Conservation (phyloP, 768 basidiomycete genomes). For the Boletus tomentosulus region DNA sequence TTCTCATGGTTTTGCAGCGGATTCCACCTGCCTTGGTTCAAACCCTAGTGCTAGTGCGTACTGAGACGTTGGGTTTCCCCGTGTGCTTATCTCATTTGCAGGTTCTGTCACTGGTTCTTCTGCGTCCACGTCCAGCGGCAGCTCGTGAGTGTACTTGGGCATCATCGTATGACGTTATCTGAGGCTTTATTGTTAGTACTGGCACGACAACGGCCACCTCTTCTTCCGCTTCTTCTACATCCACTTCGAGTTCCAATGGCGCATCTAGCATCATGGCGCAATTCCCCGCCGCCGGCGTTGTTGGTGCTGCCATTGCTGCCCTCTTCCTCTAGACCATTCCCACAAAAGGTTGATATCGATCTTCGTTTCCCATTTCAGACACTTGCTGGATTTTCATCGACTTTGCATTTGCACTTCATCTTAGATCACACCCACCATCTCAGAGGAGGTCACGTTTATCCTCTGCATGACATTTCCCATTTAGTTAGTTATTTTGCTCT, state of each 20-base stretch:
- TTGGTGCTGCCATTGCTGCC: slow-evolving; percentile 35
- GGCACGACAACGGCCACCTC: slow-evolving; percentile 1
- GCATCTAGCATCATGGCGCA: slow-evolving; percentile 42
- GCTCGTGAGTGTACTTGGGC: slow-evolving; percentile 19
- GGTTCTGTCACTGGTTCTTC: slow-evolving; percentile 7
- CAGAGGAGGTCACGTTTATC: not conserved
- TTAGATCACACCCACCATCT: slow-evolving; percentile 12
- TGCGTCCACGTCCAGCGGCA: not conserved
- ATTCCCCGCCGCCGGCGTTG: slow-evolving; percentile 40
- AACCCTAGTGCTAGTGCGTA: slow-evolving; percentile 17
- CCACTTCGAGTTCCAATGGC: slow-evolving; percentile 18
- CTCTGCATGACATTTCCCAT: slow-evolving; percentile 1
- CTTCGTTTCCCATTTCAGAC: slow-evolving; percentile 14
- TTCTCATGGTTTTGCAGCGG: slow-evolving; percentile 26
- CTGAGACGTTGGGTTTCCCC: slow-evolving; percentile 10
- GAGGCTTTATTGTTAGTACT: slow-evolving; percentile 2
- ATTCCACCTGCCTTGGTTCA: slow-evolving; percentile 32
- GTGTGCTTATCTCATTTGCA: slow-evolving; percentile 15
- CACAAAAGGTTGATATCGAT: slow-evolving; percentile 18
- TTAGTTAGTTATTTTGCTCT: slow-evolving; percentile 3
- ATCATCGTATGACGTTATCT: slow-evolving; percentile 5
- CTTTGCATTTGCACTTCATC: slow-evolving; percentile 9
- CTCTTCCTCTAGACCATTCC: slow-evolving; percentile 32
- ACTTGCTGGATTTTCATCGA: slow-evolving; percentile 8
- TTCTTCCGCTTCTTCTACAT: slow-evolving; percentile 24